Conservation (phyloP, 1,284 basidiomycete species). For the Naganishia cerealis region DNA sequence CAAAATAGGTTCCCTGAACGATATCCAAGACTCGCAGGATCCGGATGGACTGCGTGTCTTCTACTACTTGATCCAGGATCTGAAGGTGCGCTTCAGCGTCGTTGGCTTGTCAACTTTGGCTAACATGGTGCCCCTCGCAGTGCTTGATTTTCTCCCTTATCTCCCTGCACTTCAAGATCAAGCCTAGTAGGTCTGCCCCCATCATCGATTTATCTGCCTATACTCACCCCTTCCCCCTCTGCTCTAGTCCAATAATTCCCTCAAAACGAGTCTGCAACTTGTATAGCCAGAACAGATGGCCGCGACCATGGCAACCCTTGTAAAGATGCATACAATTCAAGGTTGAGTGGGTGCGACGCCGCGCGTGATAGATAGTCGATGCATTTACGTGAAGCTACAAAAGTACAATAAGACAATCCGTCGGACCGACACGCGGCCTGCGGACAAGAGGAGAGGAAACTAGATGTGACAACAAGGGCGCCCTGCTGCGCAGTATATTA, state of each 20-base stretch:
- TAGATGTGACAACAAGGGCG: slow-evolving; percentile 20
- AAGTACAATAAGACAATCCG: background rate
- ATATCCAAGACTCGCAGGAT: slow-evolving; percentile 95
- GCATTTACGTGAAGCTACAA: background rate
- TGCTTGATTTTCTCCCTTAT: slow-evolving; percentile 97
- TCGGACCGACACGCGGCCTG: background rate
- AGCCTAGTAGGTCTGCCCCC: slow-evolving; percentile 65
- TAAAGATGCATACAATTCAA: background rate
- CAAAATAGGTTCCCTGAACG: slow-evolving; percentile 93
- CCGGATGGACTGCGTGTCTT: slow-evolving; percentile 97
- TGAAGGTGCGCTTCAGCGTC: slow-evolving; percentile 66
- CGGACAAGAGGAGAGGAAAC: background rate
- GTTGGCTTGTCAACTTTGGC: background rate
- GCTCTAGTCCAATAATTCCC: slow-evolving; percentile 11
- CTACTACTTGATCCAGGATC: slow-evolving; percentile 96
- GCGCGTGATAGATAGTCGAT: background rate
- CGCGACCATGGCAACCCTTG: background rate
- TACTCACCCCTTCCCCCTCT: background rate
- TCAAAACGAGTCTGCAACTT: background rate
- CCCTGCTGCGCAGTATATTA: background rate
- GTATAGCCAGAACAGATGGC: slow-evolving; percentile 5
- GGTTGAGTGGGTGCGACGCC: background rate
- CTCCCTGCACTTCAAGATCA: slow-evolving; percentile 98
- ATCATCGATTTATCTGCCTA: background rate
- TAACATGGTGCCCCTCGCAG: slow-evolving; percentile 55